Evolutionary conservation across 2,329 filamentous ascomycete species (phyloP).

Genomic region (Diplodia seriata): DNA sequence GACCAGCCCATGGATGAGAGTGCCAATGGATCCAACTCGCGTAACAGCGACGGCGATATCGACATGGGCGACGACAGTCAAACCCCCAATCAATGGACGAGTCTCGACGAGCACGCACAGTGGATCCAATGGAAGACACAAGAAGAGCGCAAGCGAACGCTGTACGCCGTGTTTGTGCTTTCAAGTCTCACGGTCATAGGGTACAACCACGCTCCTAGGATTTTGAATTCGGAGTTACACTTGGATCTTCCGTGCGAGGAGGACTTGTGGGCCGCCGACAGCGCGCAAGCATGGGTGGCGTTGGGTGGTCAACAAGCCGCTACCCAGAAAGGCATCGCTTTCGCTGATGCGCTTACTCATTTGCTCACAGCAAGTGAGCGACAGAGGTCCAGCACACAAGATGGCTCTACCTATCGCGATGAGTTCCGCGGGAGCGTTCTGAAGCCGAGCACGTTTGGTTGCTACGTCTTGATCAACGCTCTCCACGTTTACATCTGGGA

Average conservation of each 20-base stretch:
- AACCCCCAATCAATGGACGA: slow-evolving; percentile 35
- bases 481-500: slow-evolving; percentile 99
- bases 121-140: slow-evolving; percentile 89
- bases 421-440: slow-evolving; percentile 68
- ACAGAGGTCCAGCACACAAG: slow-evolving; percentile 47
- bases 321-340: slow-evolving; percentile 74
- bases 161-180: slow-evolving; percentile 88
- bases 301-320: slow-evolving; percentile 75
- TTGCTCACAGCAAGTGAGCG: slow-evolving; percentile 79
- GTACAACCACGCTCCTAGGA: slow-evolving; percentile 88
- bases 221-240: slow-evolving; percentile 92
- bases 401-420: slow-evolving; percentile 37
- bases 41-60: slow-evolving; percentile 54
- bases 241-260: slow-evolving; percentile 93
- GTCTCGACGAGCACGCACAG: slow-evolving; percentile 67
- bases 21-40: slow-evolving; percentile 35
- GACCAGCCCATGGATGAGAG: slow-evolving; percentile 49
- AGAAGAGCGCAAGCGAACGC: slow-evolving; percentile 91
- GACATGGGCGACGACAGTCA: slow-evolving; percentile 60
- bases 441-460: slow-evolving; percentile 88
- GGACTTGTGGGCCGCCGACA: slow-evolving; percentile 85
- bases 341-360: slow-evolving; percentile 80
- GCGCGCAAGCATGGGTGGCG: slow-evolving; percentile 78
- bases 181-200: slow-evolving; percentile 90
- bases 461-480: slow-evolving; percentile 88